Evolutionary conservation across 208 protist genomes (phyloP), one percentile per base, ranked within the genome.

Genomic region (Plasmodiophora brassicae): DNA sequence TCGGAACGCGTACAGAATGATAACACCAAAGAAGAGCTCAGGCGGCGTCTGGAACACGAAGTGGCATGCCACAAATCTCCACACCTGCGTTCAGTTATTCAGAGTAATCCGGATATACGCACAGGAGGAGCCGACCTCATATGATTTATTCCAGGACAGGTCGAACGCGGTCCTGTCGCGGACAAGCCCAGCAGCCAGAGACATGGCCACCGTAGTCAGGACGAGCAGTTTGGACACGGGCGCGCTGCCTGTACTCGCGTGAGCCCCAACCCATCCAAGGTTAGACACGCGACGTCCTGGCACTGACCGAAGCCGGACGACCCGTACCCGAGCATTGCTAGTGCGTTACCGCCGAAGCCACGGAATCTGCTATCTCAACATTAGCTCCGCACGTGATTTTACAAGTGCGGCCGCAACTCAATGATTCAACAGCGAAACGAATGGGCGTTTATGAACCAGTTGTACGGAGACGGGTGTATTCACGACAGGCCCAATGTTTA

Each of bases 1-100:
- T 78, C 65, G 65, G n/a, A 78, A 78, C 20, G 65, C 14, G n/a
- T 78, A 78, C 41, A 78, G 41, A 38, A 78, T 78, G 10, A 78
- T 5, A 5, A n/a, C 5, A 5, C 65, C 65, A 78, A 78, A 36
- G 5, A 78, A 32, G 32, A 78, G 65, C n/a, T 78, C 65, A 32
- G n/a, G 5, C 32, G 65, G 14, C 41, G 65, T 44, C 20, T n/a
- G 20, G n/a, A 78, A 78, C 65, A 32, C n/a, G 5, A 78, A 78
- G 20, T 5, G 5, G 41, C n/a, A 78, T 8, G n/a, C 41, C 32
- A 78, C 5, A 14, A 78, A 38, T 36, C n/a, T n/a, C 65, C 65
- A 78, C 32, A 78, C 41, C 65, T 78, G n/a, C 20, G n/a, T 32
- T n/a, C 32, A 38, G n/a, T 36, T 38, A 78, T 78, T 38, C 65